phyloP scores from a whole-genome alignment of 2,329 filamentous ascomycete species.

The Aspergillus luchuensis region DNA sequence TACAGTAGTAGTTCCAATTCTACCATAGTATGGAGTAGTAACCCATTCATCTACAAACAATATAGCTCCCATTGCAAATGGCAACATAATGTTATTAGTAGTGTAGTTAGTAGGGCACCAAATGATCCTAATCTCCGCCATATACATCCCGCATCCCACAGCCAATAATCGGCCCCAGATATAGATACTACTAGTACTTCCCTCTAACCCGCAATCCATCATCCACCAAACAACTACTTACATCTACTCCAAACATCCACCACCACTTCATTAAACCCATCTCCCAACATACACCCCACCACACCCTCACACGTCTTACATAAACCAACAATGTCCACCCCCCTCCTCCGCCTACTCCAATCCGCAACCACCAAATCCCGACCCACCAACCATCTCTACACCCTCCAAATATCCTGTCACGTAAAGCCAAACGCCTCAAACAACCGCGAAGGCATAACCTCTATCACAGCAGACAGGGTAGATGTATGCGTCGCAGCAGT shows the following conservation, averaged over 20 bases:
- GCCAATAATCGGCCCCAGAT: background rate
- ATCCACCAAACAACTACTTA: background rate
- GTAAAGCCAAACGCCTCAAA: slow-evolving; percentile 68
- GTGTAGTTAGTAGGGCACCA: background rate
- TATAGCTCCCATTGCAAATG: too few species aligned
- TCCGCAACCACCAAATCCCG: slow-evolving; percentile 9
- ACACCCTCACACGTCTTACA: background rate
- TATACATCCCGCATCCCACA: background rate
- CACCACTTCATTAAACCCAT: background rate
- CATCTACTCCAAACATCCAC: background rate
- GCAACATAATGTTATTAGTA: too few species aligned
- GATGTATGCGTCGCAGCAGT: slow-evolving; percentile 68
- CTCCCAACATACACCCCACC: background rate
- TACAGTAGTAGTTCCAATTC: too few species aligned
- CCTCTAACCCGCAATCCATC: background rate
- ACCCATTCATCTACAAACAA: too few species aligned
- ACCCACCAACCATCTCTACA: slow-evolving; percentile 26
- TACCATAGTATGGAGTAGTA: too few species aligned
- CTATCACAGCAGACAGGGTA: slow-evolving; percentile 59
- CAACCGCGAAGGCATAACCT: slow-evolving; percentile 61
- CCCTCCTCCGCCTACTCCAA: slow-evolving; percentile 21
- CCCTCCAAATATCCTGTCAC: slow-evolving; percentile 64
- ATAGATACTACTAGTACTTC: background rate
- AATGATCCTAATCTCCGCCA: background rate
- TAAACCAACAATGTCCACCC: background rate